Base-by-base conservation (phyloP, 2,329 filamentous ascomycete species). In the Botrytis sinoallii region DNA sequence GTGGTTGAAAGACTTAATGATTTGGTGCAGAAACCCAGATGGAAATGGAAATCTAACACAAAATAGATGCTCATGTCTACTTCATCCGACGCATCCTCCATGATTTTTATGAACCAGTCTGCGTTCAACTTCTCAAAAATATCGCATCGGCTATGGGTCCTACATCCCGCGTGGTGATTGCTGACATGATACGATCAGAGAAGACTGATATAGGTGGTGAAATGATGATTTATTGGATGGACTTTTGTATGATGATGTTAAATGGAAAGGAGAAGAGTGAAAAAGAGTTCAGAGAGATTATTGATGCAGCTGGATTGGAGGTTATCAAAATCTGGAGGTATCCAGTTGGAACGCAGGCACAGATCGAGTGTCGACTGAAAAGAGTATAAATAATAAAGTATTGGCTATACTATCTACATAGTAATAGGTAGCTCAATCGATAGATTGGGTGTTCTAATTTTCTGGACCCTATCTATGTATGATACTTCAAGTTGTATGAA, bases 1-100 rank as follows among this genome's bases (percentile, higher is more conserved):
- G 48, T 12, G 22, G 22, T 52, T 52, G 48, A n/a, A 52, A 14
- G 1, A n/a, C 10, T 52, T 20, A n/a, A 12, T 3, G 22, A 52
- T 14, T 9, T 52, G 48, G 48, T n/a, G 48, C 5, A n/a, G 10
- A 5, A 52, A 52, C 4, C 10, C 48, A n/a, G 4, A 52, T 52
- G 10, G 48, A n/a, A 52, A 48, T 48, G 8, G 46, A 22, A 48
- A 52, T n/a, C 48, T 52, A 52, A 52, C 48, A 52, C 10, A n/a
- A n/a, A 14, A 52, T 4, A 61, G 68, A 61, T 38, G 55, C 68
- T 8, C 55, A 70, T 35, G 20, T 70, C 12, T 70, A 70, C 68
- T 70, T 59, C 6, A 71, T 63, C 8, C 69, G 57, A 38, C 40
- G 57, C 3, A 40, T 71, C 38, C 69, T 71, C 42, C 69, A 71